These are phyloP conservation scores for Chionographis japonica DNA, from an alignment of 106 monocot species.

Conservation along the genomic window DNA sequence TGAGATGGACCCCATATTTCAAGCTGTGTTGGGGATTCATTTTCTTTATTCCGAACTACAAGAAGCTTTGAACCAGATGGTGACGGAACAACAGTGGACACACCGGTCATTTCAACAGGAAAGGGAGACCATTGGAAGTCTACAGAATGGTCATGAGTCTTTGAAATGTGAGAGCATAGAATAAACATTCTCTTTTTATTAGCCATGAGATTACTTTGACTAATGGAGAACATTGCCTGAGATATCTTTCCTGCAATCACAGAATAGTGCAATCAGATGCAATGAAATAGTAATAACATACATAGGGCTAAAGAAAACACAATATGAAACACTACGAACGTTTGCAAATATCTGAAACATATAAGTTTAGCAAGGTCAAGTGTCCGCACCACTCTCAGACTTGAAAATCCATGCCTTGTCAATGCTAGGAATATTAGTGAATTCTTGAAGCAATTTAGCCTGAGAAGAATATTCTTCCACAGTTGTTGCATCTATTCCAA, in stretches of 20 bases:
- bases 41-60: conserved; percentile 72
- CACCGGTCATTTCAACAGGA: conserved; percentile 79
- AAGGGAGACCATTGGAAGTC: conserved; percentile 86
- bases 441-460: conserved; percentile 77
- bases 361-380: neutral
- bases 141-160: conserved; percentile 31
- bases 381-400: conserved; percentile 50
- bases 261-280: neutral
- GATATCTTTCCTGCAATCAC: conserved; percentile 38
- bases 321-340: neutral
- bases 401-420: conserved; percentile 85
- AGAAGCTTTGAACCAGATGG: conserved; percentile 85
- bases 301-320: neutral
- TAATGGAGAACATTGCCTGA: conserved; percentile 66
- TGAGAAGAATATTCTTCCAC: conserved; percentile 69
- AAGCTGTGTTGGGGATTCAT: conserved; percentile 56
- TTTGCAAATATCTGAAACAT: neutral
- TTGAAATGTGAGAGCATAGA: conserved; percentile 68
- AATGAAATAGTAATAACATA: conserved; percentile 1
- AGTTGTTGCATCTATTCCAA: conserved; percentile 39
- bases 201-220: conserved; percentile 62
- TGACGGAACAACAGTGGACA: conserved; percentile 76
- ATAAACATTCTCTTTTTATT: conserved; percentile 65
- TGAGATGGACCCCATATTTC: conserved; percentile 75
- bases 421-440: conserved; percentile 55